Evolutionary conservation across 257 asterid genomes (phyloP), one percentile per base, ranked within the genome.

Genomic region (Forsythia suspensa): DNA sequence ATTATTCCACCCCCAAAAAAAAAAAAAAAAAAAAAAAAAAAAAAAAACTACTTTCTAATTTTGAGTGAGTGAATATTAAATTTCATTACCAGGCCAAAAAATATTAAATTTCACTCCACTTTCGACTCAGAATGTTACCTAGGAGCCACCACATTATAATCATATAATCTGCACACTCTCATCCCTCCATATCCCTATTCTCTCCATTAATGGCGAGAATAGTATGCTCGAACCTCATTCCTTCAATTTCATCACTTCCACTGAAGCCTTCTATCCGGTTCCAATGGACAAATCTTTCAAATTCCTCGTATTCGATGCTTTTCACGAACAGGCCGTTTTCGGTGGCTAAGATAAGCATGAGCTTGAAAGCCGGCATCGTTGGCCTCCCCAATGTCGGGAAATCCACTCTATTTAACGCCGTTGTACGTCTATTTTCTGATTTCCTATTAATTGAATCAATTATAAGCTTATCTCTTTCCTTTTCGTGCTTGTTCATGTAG

Each of bases 311-410:
- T 3, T 78, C 92, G 15, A 59, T 77, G 70, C 74, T 87, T 71
- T 71, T 83, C 59, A 70, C 81, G 39, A 88, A 86, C 78, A 89
- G 97, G 77, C 88, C 88, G 29, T 90, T 86, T 75, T 83, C 97
- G 2, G 89, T 91, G 6, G 84, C 92, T 6, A 93, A 87, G 89
- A 86, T 95, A 76, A 90, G 88, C 90, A 93, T 95, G 99, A 95
- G 97, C 82, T 79, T 95, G 82, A 84, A 85, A 82, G 98, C 99
- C 76, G 98, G 99, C 85, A 95, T 95, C 77, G 99, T 95, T 42
- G 98, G 99, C 52, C 98, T 95, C 72, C 98, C 99, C 73, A 95
- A 95, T 83, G 99, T 95, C 78, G 99, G 99, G 40, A 95, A 95
- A 83, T 93, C 99, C 73, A 95, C 99, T 75, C 94, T 95, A 51